Base-by-base conservation (phyloP, 179 eudicot species). In the Camellia oleifera region DNA sequence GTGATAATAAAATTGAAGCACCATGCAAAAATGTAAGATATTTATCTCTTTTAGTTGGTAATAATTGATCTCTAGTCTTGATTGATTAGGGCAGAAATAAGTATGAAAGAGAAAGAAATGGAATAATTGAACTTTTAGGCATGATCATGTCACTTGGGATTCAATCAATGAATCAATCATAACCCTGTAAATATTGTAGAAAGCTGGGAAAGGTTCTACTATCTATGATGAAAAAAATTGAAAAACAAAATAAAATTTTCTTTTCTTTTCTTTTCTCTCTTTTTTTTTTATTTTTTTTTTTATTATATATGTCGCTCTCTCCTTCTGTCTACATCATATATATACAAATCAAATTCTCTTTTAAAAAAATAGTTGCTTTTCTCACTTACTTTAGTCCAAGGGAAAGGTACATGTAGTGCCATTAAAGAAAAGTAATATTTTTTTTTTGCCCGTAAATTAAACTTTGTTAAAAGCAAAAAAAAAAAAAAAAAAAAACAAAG, bases 91-190 rank as follows among this genome's bases (percentile, higher is more conserved):
- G 57, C 13, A 46, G 7, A 66, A 66, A 8, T 4, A 0, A 7
- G 11, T n/a, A 53, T n/a, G 17, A 70, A 7, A 13, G 44, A 11
- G 44, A 70, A 7, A 13, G 44, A 11, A 46, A 7, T 18, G 48
- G 12, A 15, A 68, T 77, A 42, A 75, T 32, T 76, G 64, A 42
- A 42, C 66, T 63, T 81, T 63, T 77, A 32, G 73, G 15, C 48
- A 69, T n/a, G 71, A 63, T 66, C 67, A 66, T 73, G 74, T 77
- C 48, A 23, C 7, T 50, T 14, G 9, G 57, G 61, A 61, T 32
- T 8, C 76, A 85, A 75, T 72, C 74, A 74, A 78, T 78, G 78
- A 61, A 71, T 78, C 82, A 81, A 78, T 80, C 85, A 86, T 88
- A 80, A 74, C 74, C 77, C 56, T 60, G 80, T 79, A 76, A 82